Percentiles rank a stretch among this genome's conserved stretches.
These are phyloP conservation scores for Penicillium sp. DNA, from an alignment of 2,329 filamentous ascomycete genomes.

Conservation along the genomic window DNA sequence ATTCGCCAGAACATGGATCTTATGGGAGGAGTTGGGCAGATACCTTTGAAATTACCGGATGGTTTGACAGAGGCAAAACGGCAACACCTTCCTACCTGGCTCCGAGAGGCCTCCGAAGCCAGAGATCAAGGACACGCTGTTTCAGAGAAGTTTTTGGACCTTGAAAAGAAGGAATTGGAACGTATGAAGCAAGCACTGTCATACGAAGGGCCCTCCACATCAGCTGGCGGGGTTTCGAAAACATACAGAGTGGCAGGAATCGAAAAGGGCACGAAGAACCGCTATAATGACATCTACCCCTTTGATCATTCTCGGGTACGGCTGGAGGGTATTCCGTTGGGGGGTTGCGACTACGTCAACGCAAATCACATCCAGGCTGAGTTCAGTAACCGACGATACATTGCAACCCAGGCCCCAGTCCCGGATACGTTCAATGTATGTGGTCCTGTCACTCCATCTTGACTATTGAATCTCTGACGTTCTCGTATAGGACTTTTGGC, in stretches of 20 bases:
- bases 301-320: conserved; percentile 91
- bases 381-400: conserved; percentile 86
- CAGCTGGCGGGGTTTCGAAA: conserved; percentile 39
- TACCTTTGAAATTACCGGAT: conserved; percentile 59
- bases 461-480: background rate
- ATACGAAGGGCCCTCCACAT: conserved; percentile 53
- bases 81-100: conserved; percentile 69
- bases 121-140: conserved; percentile 74
- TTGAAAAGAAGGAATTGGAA: conserved; percentile 81
- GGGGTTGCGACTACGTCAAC: conserved; percentile 90
- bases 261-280: conserved; percentile 91
- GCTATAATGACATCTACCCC: conserved; percentile 96
- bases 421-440: conserved; percentile 86
- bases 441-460: conserved; percentile 10
- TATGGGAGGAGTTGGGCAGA: conserved; percentile 85
- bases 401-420: conserved; percentile 90
- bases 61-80: conserved; percentile 48
- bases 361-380: conserved; percentile 80
- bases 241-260: conserved; percentile 79
- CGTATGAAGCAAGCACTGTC: conserved; percentile 85
- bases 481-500: conserved; percentile 81
- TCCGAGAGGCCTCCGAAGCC: conserved; percentile 64
- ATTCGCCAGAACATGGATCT: conserved; percentile 97
- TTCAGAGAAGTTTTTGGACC: conserved; percentile 75
- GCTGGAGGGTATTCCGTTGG: conserved; percentile 63